Evolutionary conservation across 2,329 filamentous ascomycete species (phyloP).

Genomic region (Colletotrichum phormii): DNA sequence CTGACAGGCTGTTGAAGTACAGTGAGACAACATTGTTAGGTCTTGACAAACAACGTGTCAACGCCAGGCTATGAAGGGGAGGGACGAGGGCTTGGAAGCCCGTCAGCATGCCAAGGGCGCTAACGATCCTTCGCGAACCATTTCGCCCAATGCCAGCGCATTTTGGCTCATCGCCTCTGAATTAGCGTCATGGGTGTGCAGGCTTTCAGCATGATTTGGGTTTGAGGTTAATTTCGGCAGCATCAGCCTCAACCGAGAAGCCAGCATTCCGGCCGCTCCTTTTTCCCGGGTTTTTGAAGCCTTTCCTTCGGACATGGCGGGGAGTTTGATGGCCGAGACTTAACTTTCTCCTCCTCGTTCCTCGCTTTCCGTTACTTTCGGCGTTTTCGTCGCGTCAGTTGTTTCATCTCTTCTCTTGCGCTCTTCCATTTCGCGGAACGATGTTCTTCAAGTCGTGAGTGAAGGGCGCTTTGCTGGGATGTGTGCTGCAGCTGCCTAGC

Average conservation of each 20-base stretch:
- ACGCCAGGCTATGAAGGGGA: background rate
- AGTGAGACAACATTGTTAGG: background rate
- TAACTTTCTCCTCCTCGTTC: background rate
- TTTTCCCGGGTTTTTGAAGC: background rate
- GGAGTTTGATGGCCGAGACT: background rate
- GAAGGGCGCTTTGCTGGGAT: background rate
- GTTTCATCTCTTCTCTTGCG: background rate
- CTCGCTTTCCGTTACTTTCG: background rate
- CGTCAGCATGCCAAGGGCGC: conserved; percentile 16
- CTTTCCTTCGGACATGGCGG: background rate
- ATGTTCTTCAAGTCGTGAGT: background rate
- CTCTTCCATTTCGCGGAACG: background rate
- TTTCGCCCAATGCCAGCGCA: background rate
- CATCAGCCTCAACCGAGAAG: background rate
- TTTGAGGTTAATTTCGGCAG: background rate
- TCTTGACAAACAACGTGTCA: background rate
- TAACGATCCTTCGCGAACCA: conserved; percentile 1
- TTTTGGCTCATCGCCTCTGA: background rate
- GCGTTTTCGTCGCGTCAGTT: background rate
- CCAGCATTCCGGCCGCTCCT: background rate
- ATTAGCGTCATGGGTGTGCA: background rate
- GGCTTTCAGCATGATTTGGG: background rate
- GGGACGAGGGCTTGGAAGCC: background rate
- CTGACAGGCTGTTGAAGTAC: background rate
- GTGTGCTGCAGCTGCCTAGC: background rate